Evolutionary conservation across 179 eudicot species (phyloP), one percentile per base, ranked within the genome.

Genomic region (Beta macrorhiza): DNA sequence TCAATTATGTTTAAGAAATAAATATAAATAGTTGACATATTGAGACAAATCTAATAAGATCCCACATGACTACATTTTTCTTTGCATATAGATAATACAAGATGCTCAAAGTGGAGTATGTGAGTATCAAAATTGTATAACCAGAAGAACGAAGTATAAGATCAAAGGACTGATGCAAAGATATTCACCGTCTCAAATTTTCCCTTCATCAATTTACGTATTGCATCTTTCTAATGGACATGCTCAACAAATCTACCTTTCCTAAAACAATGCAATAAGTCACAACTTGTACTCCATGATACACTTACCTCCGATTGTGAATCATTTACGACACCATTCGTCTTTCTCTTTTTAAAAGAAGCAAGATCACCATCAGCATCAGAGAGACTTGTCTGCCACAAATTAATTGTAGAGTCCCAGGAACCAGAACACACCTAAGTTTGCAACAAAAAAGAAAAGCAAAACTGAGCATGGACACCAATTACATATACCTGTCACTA

Each of bases 391-490:
- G 91, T 85, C 72, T 90, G 86, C 99, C 99, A 96, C 85, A 96
- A 84, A 64, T 92, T 94, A 70, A 96, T 92, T 72, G 89, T 88
- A 68, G 91, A 89, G 82, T 96, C 99, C 99, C 99, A 94, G 44
- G 97, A 91, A 77, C 99, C 99, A 45, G 99, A 94, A 79, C 99
- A 96, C 68, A 94, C 88, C 99, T 96, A 55, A 42, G 4, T 56
- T 77, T 56, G 58, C 44, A 67, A 47, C 78, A 84, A 22, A 75
- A 14, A 37, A 37, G 42, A 37, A 61, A 63, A 20, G 76, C 64
- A 63, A 29, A 63, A 81, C 22, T 70, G 32, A 83, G 78, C 67
- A 20, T 55, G 17, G 29, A 70, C 16, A 55, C 37, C 59, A 63
- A 37, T 56, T 1, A 74, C 2, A 67, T 20, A n/a, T 7, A 20